phyloP scores from a whole-genome alignment of 495 filamentous ascomycete species.

The Neurospora sublineolata region DNA sequence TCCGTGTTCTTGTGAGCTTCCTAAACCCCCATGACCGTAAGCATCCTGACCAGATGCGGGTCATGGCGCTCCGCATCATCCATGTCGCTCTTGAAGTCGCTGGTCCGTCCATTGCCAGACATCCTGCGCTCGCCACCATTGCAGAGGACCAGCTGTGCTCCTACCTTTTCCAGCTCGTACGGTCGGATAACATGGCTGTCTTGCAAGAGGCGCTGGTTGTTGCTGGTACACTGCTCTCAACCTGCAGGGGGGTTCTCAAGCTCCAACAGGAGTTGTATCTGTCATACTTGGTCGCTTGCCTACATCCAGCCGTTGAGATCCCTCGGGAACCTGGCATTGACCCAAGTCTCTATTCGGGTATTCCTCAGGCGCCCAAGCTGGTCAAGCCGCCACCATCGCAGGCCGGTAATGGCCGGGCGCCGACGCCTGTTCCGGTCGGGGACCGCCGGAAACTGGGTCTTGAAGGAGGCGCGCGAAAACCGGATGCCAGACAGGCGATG shows the following conservation, averaged over 20 bases:
- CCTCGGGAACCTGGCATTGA: constrained; percentile 83
- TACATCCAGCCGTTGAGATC: constrained; percentile 87
- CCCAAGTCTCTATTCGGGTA: constrained; percentile 82
- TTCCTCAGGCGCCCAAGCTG: constrained; percentile 80
- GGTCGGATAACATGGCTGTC: constrained; percentile 90
- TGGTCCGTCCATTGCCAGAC: constrained; percentile 87
- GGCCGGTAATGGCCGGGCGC: constrained; percentile 58
- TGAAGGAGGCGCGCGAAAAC: constrained; percentile 83
- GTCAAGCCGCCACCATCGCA: constrained; percentile 74
- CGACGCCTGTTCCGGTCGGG: constrained; percentile 86
- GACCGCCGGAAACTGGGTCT: constrained; percentile 88
- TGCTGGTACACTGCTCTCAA: constrained; percentile 78
- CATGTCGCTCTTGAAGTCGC: constrained; percentile 96
- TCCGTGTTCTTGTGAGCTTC: constrained; percentile 88
- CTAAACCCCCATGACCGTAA: constrained; percentile 85
- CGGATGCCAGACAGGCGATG: constrained; percentile 95
- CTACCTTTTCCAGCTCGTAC: constrained; percentile 90
- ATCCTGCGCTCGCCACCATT: constrained; percentile 75
- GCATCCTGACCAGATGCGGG: constrained; percentile 87
- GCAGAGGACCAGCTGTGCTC: constrained; percentile 91
- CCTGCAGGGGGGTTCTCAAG: constrained; percentile 85
- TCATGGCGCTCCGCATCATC: constrained; percentile 94
- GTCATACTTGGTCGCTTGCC: constrained; percentile 85
- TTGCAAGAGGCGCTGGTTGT: constrained; percentile 87
- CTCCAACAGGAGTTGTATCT: constrained; percentile 95